Base-by-base conservation (phyloP, 2,329 filamentous ascomycete genomes). In the Trichoderma cornu-damae region DNA sequence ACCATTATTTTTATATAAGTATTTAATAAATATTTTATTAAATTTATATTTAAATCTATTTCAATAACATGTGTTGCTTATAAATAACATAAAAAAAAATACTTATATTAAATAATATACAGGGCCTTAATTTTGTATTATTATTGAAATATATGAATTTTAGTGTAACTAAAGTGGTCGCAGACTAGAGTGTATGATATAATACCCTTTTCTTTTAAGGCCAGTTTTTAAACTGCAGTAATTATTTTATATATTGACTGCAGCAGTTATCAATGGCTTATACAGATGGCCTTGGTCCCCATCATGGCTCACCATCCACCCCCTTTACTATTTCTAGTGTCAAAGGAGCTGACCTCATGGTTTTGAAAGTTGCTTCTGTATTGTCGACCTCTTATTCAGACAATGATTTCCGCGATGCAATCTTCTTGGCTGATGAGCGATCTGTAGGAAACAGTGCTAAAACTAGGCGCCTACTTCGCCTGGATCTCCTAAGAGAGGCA, bases 381-480 rank as follows among this genome's bases (percentile, higher is more conserved):
- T 82, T 97, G 48, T 96, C 94, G 3, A 87, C 90, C 2, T 96
- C 93, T 0, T 96, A 96, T 73, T 88, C 91, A 6, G 94, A 97
- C 72, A 80, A 89, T 4, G 93, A 96, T 64, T 96, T 97, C 64
- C 84, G 90, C 62, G 89, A 96, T 76, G 87, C 91, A 12, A 75
- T 99, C 28, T 78, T 82, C 52, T 83, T 94, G 1, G 76, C 97
- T 18, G 93, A 96, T 72, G 76, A 83, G 49, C 82, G 89, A 34
- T 79, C 80, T 1, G 71, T 91, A 12, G 76, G 80, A 56, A 96
- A 96, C 68, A 89, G 84, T 11, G 80, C 89, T 8, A 88, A 92
- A 63, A 87, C 86, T 2, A 82, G 94, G 51, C 84, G 93, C 5
- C 86, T 89, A 59, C 74, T 97, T 14, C 85, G 92, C 14, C 73